A percentile compares a stretch with the other conserved stretches of the same genome.
Evolutionary conservation across 108 stramenopile species (phyloP).

Genomic region (Pseudonitzschia multistriata): DNA sequence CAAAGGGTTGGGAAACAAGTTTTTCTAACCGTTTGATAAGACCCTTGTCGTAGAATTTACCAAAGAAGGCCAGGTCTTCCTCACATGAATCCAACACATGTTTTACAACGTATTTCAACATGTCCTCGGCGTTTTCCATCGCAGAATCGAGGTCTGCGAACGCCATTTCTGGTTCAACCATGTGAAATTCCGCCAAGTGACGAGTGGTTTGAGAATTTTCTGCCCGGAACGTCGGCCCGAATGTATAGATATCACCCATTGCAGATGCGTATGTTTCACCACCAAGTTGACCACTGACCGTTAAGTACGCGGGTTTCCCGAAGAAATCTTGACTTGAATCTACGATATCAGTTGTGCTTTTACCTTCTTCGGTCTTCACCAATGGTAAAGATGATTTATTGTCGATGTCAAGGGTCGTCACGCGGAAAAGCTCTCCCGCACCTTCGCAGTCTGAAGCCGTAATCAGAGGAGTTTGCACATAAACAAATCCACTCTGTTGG

Average conservation of each 20-base stretch:
- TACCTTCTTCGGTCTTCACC: constrained; percentile 26
- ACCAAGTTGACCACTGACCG: constrained; percentile 95
- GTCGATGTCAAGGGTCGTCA: constrained; percentile 87
- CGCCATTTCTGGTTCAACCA: constrained; percentile 99
- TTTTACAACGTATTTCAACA: constrained; percentile 87
- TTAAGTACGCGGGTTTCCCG: constrained; percentile 91
- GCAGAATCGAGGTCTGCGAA: constrained; percentile 91
- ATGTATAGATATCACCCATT: constrained; percentile 97
- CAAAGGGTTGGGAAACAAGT: constrained; percentile 83
- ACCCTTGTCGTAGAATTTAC: constrained; percentile 90
- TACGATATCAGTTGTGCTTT: constrained; percentile 45
- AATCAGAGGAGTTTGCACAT: constrained; percentile 97
- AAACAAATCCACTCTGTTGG: constrained; percentile 86
- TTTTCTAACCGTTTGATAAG: constrained; percentile 72
- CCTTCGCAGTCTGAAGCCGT: constrained; percentile 99
- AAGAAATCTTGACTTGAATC: constrained; percentile 93
- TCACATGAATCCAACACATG: constrained; percentile 78
- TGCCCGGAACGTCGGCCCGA: constrained; percentile 99
- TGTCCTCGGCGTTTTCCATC: constrained; percentile 97
- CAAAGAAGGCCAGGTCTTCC: constrained; percentile 91
- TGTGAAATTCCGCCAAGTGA: constrained; percentile 95
- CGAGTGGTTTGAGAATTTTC: constrained; percentile 98
- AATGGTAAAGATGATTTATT: constrained; percentile 60
- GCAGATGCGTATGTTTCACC: constrained; percentile 97
- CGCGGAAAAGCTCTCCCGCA: constrained; percentile 99